phyloP scores from a whole-genome alignment of 1,284 basidiomycete genomes.

The Schizopora paradoxa region DNA sequence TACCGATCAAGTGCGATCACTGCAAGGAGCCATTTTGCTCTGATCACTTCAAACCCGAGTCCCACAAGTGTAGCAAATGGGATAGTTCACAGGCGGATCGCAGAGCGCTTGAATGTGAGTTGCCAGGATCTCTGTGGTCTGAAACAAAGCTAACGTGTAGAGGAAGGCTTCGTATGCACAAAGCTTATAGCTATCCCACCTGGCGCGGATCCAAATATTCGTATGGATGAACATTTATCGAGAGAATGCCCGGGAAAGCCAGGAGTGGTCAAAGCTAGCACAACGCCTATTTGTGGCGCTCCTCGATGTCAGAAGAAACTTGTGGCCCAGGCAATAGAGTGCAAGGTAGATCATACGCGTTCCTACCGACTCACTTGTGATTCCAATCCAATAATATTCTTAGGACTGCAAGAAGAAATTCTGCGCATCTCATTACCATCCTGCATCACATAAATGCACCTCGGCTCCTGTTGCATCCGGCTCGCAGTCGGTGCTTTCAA shows the following conservation, averaged over 20 bases:
- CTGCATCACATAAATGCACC: conserved; percentile 9
- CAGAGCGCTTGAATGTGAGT: conserved; percentile 66
- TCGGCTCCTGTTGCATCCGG: not conserved
- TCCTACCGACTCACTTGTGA: not conserved
- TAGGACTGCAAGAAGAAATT: conserved; percentile 16
- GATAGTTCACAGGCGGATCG: conserved; percentile 65
- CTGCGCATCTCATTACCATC: conserved; percentile 15
- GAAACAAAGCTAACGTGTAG: not conserved
- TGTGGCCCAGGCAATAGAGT: conserved; percentile 66
- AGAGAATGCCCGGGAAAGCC: conserved; percentile 62
- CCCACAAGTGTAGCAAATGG: conserved; percentile 62
- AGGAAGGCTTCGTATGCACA: conserved; percentile 71
- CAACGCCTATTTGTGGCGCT: conserved; percentile 55
- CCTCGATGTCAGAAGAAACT: conserved; percentile 65
- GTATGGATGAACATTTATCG: conserved; percentile 67
- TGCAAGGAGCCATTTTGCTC: conserved; percentile 63
- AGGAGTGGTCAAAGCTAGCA: conserved; percentile 39
- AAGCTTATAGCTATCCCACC: conserved; percentile 63
- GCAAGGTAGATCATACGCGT: conserved; percentile 48
- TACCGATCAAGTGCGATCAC: conserved; percentile 78
- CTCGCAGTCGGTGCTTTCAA: conserved; percentile 5
- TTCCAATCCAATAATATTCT: not conserved
- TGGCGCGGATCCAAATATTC: conserved; percentile 69
- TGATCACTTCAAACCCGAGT: conserved; percentile 64
- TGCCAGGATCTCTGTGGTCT: not conserved